phyloP scores from a whole-genome alignment of 2,329 filamentous ascomycete species.

The Amauroascus verrucosus region DNA sequence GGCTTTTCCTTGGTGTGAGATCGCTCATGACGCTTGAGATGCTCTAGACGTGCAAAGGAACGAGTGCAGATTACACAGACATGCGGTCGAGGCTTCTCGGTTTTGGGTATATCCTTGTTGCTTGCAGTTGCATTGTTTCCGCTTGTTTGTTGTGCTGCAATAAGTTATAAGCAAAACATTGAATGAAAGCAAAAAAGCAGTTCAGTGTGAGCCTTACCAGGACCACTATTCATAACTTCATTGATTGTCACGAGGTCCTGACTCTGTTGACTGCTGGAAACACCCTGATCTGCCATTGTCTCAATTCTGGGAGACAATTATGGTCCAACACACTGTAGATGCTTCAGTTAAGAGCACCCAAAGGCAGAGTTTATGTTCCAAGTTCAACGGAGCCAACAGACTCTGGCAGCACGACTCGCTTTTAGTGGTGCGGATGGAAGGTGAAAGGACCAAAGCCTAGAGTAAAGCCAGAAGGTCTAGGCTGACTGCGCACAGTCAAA shows the following conservation, averaged over 20 bases:
- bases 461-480: not conserved
- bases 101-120: conserved; percentile 51
- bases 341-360: not conserved
- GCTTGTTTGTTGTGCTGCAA: conserved; percentile 14
- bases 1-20: conserved; percentile 99
- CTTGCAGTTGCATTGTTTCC: conserved; percentile 8
- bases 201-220: conserved; percentile 27
- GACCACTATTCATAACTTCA: conserved; percentile 30
- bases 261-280: conserved; percentile 27
- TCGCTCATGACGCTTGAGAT: conserved; percentile 91
- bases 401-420: not conserved
- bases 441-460: not conserved
- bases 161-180: conserved; percentile 12
- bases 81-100: conserved; percentile 92
- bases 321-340: not conserved
- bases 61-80: conserved; percentile 83
- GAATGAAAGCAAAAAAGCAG: conserved; percentile 4
- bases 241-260: conserved; percentile 35
- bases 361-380: not conserved
- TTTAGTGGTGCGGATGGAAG: not conserved
- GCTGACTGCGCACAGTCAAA: not conserved
- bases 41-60: conserved; percentile 88
- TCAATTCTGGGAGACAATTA: not conserved
- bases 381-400: not conserved
- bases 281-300: conserved; percentile 31